These are phyloP conservation scores for Parathielavia hyrcaniae DNA, from an alignment of 495 filamentous ascomycete genomes.

Conservation along the genomic window DNA sequence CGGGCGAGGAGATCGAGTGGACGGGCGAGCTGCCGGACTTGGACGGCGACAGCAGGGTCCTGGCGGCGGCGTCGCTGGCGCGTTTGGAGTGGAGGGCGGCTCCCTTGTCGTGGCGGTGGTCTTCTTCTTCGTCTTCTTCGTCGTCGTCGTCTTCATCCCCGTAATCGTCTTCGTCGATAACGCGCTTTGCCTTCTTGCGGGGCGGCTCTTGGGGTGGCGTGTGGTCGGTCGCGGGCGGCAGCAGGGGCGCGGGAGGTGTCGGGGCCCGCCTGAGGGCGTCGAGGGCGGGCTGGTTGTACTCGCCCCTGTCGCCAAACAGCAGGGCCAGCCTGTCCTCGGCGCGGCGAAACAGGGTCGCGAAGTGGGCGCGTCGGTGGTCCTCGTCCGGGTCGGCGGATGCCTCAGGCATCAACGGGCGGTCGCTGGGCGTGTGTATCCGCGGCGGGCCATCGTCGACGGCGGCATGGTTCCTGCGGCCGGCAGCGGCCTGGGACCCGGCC, in stretches of 20 bases:
- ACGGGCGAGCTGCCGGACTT: constrained; percentile 55
- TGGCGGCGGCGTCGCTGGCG: constrained; percentile 41
- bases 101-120: constrained; percentile 41
- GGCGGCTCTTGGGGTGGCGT: constrained; percentile 43
- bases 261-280: constrained; percentile 36
- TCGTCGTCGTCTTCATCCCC: constrained; percentile 82
- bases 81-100: constrained; percentile 54
- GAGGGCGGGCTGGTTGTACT: constrained; percentile 40
- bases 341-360: constrained; percentile 40
- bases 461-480: constrained; percentile 29
- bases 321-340: constrained; percentile 47
- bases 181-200: constrained; percentile 46
- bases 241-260: constrained; percentile 28
- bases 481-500: constrained; percentile 30
- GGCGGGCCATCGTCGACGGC: constrained; percentile 35
- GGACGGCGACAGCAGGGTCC: constrained; percentile 47
- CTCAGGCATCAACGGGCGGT: constrained; percentile 46
- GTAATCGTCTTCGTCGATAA: constrained; percentile 70
- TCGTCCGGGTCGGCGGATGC: constrained; percentile 44
- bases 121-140: constrained; percentile 48
- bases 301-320: constrained; percentile 75
- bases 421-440: constrained; percentile 36
- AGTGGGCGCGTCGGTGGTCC: constrained; percentile 40
- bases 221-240: constrained; percentile 45
- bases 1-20: constrained; percentile 47